A percentile compares a stretch with the other conserved stretches of the same genome.
Evolutionary conservation across 1,139 yeast species (phyloP).

Genomic region (Saccharomyces hybrid): DNA sequence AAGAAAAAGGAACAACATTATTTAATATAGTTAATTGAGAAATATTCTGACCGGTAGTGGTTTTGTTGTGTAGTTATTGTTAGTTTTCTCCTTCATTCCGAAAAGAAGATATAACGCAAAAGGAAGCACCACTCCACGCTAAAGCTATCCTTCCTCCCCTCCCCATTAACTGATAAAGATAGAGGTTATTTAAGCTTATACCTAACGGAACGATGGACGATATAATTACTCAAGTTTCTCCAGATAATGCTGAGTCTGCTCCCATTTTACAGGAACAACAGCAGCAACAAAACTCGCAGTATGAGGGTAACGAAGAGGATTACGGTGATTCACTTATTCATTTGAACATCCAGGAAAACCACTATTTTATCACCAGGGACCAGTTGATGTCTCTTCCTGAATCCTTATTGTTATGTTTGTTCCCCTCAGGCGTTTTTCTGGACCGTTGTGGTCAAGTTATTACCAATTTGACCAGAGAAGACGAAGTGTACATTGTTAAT

Average conservation of each 20-base stretch:
- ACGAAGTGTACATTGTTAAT: constrained; percentile 61
- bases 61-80: neutral
- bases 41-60: neutral
- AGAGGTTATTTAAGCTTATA: neutral
- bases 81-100: neutral
- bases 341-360: constrained; percentile 64
- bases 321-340: constrained; percentile 61
- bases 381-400: constrained; percentile 90
- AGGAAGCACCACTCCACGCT: neutral
- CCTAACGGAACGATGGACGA: constrained; percentile 18
- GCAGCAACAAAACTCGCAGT: constrained; percentile 4
- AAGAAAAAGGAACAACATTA: neutral
- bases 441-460: constrained; percentile 68
- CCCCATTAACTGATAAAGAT: neutral
- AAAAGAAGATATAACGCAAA: neutral
- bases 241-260: constrained; percentile 27
- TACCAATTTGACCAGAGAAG: constrained; percentile 67
- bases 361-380: constrained; percentile 72
- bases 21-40: neutral
- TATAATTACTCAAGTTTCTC: constrained; percentile 62
- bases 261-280: neutral
- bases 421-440: constrained; percentile 86
- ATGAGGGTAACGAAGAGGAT: constrained; percentile 33
- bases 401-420: constrained; percentile 73
- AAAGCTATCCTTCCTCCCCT: neutral